phyloP scores from a whole-genome alignment of 768 basidiomycete species.

The Naematelia encephala region DNA sequence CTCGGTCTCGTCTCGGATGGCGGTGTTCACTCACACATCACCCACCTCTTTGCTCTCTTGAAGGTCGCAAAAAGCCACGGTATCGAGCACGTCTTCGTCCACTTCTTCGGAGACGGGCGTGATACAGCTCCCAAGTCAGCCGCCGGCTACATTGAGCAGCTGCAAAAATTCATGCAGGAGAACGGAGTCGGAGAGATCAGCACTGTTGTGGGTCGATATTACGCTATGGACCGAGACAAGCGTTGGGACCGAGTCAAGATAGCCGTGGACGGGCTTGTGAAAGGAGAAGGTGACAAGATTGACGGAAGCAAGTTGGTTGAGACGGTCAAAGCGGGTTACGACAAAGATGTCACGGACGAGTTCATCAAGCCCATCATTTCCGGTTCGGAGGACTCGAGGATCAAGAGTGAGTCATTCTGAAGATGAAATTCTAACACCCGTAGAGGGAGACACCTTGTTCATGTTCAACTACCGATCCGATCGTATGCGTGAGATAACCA shows the following conservation, averaged over 20 bases:
- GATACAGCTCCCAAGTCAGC: slow-evolving; percentile 88
- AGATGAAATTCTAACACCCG: too few relatives aligned
- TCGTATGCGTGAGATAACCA: slow-evolving; percentile 86
- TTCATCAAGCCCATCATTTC: slow-evolving; percentile 93
- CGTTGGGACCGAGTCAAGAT: slow-evolving; percentile 92
- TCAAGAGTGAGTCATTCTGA: slow-evolving; percentile 62
- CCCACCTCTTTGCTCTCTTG: slow-evolving; percentile 81
- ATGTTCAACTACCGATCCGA: slow-evolving; percentile 98
- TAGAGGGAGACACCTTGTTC: slow-evolving; percentile 84
- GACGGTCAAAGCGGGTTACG: slow-evolving; percentile 70
- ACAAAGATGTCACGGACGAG: slow-evolving; percentile 85
- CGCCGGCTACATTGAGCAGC: slow-evolving; percentile 68
- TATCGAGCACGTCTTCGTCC: slow-evolving; percentile 80
- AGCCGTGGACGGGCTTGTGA: slow-evolving; percentile 78
- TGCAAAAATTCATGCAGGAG: slow-evolving; percentile 75
- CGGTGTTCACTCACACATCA: slow-evolving; percentile 94
- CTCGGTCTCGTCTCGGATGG: slow-evolving; percentile 91
- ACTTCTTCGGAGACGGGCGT: slow-evolving; percentile 92
- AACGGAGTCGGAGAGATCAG: slow-evolving; percentile 67
- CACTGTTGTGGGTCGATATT: slow-evolving; percentile 85
- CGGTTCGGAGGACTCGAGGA: slow-evolving; percentile 70
- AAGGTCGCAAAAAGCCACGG: slow-evolving; percentile 82
- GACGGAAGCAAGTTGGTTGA: slow-evolving; percentile 62
- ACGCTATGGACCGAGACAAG: slow-evolving; percentile 96
- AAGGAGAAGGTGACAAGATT: slow-evolving; percentile 61